Conservation (phyloP, 2,329 filamentous ascomycete species). For the Colletotrichum cordylinicola region DNA sequence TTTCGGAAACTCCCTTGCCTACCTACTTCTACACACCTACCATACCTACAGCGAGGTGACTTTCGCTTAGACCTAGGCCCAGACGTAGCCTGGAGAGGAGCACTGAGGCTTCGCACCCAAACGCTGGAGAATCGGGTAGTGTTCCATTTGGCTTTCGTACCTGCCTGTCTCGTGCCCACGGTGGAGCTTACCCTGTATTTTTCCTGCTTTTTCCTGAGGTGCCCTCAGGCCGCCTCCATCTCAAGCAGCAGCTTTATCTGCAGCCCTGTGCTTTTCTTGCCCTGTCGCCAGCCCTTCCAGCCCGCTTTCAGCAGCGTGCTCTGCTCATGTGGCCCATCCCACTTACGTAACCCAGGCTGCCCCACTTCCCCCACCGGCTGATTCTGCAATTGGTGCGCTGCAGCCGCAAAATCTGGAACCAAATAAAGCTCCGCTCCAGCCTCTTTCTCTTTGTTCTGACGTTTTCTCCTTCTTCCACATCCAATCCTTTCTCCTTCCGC, state of each 20-base stretch:
- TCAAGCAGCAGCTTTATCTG: not conserved
- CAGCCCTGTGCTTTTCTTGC: slow-evolving; percentile 2
- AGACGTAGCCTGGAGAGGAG: not conserved
- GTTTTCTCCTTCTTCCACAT: slow-evolving; percentile 21
- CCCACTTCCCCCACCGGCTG: slow-evolving; percentile 2
- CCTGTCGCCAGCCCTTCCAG: not conserved
- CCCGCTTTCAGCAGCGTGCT: not conserved
- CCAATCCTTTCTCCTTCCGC: not conserved
- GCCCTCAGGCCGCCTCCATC: not conserved
- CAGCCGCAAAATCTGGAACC: slow-evolving; percentile 18
- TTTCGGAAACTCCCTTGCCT: not conserved
- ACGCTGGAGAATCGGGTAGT: not conserved
- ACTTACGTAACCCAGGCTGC: slow-evolving; percentile 1
- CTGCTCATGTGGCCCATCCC: not conserved
- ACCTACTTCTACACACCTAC: not conserved
- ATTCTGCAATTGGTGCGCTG: slow-evolving; percentile 13
- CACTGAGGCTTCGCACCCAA: not conserved
- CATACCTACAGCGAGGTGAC: not conserved
- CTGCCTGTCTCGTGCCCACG: not conserved
- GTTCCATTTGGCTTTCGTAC: not conserved
- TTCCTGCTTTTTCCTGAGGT: not conserved
- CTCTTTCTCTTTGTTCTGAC: slow-evolving; percentile 21
- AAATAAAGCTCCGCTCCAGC: slow-evolving; percentile 24
- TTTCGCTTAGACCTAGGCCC: not conserved
- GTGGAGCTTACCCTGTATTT: not conserved